Evolutionary conservation across 108 stramenopile species (phyloP), one percentile per base, ranked within the genome.

Genomic region (Halocafeteria seosinensis): DNA sequence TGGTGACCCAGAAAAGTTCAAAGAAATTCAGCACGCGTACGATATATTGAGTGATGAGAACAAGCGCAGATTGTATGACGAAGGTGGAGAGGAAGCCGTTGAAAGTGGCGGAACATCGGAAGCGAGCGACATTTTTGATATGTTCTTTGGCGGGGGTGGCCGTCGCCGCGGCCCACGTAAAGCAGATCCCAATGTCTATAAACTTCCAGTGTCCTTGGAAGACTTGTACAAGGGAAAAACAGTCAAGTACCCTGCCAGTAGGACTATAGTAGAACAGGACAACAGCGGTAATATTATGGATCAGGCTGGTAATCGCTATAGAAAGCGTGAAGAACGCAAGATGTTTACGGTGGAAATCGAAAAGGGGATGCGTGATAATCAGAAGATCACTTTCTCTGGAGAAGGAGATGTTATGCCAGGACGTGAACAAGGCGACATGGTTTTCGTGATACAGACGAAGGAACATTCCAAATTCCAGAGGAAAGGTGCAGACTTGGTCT

Each of bases 191-290:
- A 83, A 91, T 64, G 85, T 89, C 67, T 90, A 93, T 76, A 84
- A 88, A 17, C 73, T 98, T 62, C 88, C 89, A 67, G 91, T 93
- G 26, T 71, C 75, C 51, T 75, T 98, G 68, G 92, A 98, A 61
- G 94, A 98, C 71, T 75, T 95, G 67, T 98, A 94, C 85, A 94
- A 93, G 68, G 94, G 96, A 32, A 92, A 93, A 79, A 94, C 89
- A 0, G 85, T 87, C 67, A 90, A 88, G 57, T 77, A 95, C 57
- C 89, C 91, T 35, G 84, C 95, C 60, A 89, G 85, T 64, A 85
- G 92, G 53, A 82, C 90, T 63, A 85, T 92, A 51, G 74, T 89
- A 35, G 89, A 88, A 30, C 88, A 87, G 9, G 79, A 85, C 38
- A 89, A 13, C 92, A 91, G 62, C 69, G 87, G 55, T 67, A 73